phyloP scores from a whole-genome alignment of 495 filamentous ascomycete genomes.

The Acidiella bohemica region DNA sequence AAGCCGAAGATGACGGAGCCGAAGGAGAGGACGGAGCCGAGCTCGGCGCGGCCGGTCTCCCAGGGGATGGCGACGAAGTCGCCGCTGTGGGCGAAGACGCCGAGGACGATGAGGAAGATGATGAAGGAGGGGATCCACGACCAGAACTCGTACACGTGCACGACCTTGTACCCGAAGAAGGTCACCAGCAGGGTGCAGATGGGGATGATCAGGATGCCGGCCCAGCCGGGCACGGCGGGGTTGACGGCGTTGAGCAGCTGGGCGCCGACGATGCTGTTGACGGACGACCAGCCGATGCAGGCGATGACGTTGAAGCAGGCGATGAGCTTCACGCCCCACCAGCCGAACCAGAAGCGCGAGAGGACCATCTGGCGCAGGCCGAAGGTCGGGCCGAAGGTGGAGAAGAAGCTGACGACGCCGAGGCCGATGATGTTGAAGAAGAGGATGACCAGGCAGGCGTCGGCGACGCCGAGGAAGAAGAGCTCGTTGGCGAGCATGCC shows the following conservation, averaged over 20 bases:
- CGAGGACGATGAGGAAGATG: conserved; percentile 65
- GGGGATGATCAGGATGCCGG: conserved; percentile 66
- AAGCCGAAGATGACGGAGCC: conserved; percentile 65
- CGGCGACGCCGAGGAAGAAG: conserved; percentile 59
- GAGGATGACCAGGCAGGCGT: conserved; percentile 60
- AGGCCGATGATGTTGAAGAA: conserved; percentile 70
- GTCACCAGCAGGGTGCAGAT: conserved; percentile 56
- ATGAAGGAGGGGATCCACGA: conserved; percentile 67
- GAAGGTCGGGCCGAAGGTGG: conserved; percentile 62
- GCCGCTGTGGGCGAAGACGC: conserved; percentile 61
- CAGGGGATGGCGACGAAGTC: conserved; percentile 57
- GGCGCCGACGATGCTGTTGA: conserved; percentile 72
- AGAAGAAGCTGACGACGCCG: conserved; percentile 65
- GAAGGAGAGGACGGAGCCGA: conserved; percentile 56
- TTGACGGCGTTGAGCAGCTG: conserved; percentile 72
- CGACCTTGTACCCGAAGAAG: conserved; percentile 65
- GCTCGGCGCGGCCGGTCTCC: conserved; percentile 44
- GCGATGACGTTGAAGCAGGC: conserved; percentile 64
- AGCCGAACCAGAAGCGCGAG: conserved; percentile 73
- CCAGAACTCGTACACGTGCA: conserved; percentile 70
- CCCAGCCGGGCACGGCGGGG: conserved; percentile 51
- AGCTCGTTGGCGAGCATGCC: conserved; percentile 55
- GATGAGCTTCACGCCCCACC: conserved; percentile 56
- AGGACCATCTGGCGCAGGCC: conserved; percentile 77
- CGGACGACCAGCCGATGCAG: conserved; percentile 63